Evolutionary conservation across 805 yeast species (phyloP), one percentile per base, ranked within the genome.

Genomic region (Starmerella floricola): DNA sequence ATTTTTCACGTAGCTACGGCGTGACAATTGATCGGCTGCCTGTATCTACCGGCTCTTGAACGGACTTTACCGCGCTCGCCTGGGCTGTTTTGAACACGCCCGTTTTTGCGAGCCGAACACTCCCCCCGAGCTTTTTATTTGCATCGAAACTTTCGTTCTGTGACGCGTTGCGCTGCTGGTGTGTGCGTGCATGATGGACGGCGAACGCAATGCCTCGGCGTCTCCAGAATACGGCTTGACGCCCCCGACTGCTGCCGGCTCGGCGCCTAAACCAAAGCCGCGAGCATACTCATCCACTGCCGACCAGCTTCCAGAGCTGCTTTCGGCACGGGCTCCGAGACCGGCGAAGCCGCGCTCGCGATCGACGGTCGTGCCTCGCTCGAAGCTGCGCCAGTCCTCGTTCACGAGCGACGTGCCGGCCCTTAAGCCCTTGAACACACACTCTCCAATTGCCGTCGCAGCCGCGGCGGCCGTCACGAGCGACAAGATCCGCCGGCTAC

Each of bases 391-490:
- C 20, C 51, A 45, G 40, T 35, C 42, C 33, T 38, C 45, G 30
- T 47, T 47, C 44, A 38, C 38, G 24, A 29, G 20, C 23, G 39
- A 31, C 26, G 36, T 24, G 12, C 33, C 46, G 20, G 24, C 36
- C 13, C 26, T 36, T 24, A 53, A 53, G 34, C 63, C 65, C 32
- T 48, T 62, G 36, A 58, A 58, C 49, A 84, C 95, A 0, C 78
- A 87, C 31, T 79, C 91, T 5, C 94, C 94, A 0, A 83, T 78
- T 46, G 95, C 93, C 1, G 72, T 84, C 37, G 87, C 85, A 8
- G 91, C 91, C 8, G 95, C 95, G 3, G 71, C 80, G 36, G 74
- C 79, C 52, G 86, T 86, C 21, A 85, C 95, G 0, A 81, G 94
- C 6, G 73, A 78, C 38, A 71, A 84, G 53, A 65, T 86, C 44